phyloP scores from a whole-genome alignment of 2,329 filamentous ascomycete species.

The Bipolaris victoriae region DNA sequence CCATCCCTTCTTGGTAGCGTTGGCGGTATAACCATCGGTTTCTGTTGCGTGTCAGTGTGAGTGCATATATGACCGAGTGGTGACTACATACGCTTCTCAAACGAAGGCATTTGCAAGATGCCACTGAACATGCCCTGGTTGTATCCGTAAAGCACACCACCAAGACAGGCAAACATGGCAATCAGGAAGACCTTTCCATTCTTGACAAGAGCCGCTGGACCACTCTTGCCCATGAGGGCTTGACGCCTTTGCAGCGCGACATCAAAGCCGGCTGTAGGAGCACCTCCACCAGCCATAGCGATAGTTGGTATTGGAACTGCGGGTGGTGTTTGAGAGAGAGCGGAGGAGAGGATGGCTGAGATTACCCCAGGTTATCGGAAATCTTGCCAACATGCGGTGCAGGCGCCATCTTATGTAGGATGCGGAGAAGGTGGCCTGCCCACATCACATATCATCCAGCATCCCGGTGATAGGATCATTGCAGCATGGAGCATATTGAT shows the following conservation, averaged over 20 bases:
- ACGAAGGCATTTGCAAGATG: conserved; percentile 61
- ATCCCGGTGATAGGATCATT: conserved; percentile 19
- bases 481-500: conserved; percentile 16
- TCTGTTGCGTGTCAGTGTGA: conserved; percentile 33
- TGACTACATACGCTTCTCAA: conserved; percentile 46
- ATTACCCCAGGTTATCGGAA: not conserved
- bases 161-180: conserved; percentile 60
- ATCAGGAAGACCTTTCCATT: conserved; percentile 63
- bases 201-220: conserved; percentile 57
- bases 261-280: conserved; percentile 27
- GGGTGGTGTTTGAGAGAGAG: not conserved
- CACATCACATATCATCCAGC: conserved; percentile 24
- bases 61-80: not conserved
- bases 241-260: conserved; percentile 31
- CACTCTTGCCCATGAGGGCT: conserved; percentile 40
- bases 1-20: conserved; percentile 55
- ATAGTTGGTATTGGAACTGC: not conserved
- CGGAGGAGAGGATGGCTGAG: conserved; percentile 1
- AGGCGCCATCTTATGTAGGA: conserved; percentile 12
- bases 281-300: conserved; percentile 34
- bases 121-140: conserved; percentile 81
- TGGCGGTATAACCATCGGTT: conserved; percentile 50
- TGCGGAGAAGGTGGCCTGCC: conserved; percentile 8
- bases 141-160: conserved; percentile 68
- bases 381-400: conserved; percentile 12